Conservation (phyloP, 345 rosid genomes). For the Carallia brachiata region DNA sequence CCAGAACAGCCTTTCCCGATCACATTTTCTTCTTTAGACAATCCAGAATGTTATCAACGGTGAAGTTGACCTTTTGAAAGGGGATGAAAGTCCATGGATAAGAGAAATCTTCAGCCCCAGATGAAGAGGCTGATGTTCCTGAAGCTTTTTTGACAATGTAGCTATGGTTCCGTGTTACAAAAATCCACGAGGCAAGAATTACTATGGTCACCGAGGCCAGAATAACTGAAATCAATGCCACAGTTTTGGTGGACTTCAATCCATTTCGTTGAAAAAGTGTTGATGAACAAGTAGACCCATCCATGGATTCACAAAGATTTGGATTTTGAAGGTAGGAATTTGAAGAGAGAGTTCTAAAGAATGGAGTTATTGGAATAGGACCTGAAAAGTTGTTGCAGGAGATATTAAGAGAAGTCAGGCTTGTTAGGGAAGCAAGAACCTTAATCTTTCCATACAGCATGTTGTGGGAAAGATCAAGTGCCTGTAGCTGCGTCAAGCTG, state of each 20-base stretch:
- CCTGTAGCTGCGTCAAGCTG: slow-evolving; percentile 75
- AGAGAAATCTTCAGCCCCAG: slow-evolving; percentile 77
- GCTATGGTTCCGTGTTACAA: slow-evolving; percentile 56
- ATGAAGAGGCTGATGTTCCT: slow-evolving; percentile 33
- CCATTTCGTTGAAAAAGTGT: slow-evolving; percentile 33
- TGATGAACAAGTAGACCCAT: slow-evolving; percentile 78
- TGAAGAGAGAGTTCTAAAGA: slow-evolving; percentile 68
- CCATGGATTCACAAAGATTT: slow-evolving; percentile 57
- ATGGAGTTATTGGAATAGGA: slow-evolving; percentile 83
- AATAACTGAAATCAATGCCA: slow-evolving; percentile 61
- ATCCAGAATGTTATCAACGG: slow-evolving; percentile 67
- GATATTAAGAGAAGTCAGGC: slow-evolving; percentile 82
- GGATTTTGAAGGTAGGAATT: slow-evolving; percentile 63
- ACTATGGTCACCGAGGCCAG: slow-evolving; percentile 57
- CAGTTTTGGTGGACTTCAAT: slow-evolving; percentile 62
- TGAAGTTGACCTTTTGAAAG: slow-evolving; percentile 72
- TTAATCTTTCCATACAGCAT: slow-evolving; percentile 58
- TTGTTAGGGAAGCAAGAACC: slow-evolving; percentile 78
- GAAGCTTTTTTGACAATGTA: slow-evolving; percentile 53
- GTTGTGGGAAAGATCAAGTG: slow-evolving; percentile 82
- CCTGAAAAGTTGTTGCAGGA: slow-evolving; percentile 90
- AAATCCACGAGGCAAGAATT: slow-evolving; percentile 59
- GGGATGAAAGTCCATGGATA: slow-evolving; percentile 98
- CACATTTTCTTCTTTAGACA: slow-evolving; percentile 78
- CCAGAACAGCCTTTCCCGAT: slow-evolving; percentile 98